Conservation (phyloP, 2,329 filamentous ascomycete genomes). For the Apiospora koreana region DNA sequence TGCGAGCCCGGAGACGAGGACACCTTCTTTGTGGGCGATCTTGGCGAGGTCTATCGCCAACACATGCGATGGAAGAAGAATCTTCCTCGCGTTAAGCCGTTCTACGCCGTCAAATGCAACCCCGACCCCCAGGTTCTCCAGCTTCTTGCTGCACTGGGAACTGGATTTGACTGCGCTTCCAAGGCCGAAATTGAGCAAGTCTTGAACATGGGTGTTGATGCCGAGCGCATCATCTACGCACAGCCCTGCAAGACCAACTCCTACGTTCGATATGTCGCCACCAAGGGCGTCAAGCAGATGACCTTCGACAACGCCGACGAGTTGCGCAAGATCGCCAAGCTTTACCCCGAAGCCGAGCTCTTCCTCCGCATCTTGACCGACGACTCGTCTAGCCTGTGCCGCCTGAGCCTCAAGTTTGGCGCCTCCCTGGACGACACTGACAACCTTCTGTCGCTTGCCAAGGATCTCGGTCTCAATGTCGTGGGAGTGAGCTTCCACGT, state of each 20-base stretch:
- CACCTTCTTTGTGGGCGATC: conserved; percentile 96
- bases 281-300: conserved; percentile 91
- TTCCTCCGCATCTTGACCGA: conserved; percentile 95
- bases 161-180: conserved; percentile 97
- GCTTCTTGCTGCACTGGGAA: conserved; percentile 84
- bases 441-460: conserved; percentile 76
- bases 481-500: conserved; percentile 98
- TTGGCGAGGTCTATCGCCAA: conserved; percentile 98
- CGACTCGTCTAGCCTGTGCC: conserved; percentile 91
- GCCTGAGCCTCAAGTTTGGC: conserved; percentile 95
- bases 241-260: conserved; percentile 99
- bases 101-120: conserved; percentile 99
- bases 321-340: conserved; percentile 94
- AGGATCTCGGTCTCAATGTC: conserved; percentile 82
- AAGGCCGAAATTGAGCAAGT: conserved; percentile 97
- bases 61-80: conserved; percentile 98
- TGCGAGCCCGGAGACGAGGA: conserved; percentile 95
- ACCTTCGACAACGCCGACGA: conserved; percentile 99
- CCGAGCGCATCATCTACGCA: conserved; percentile 94
- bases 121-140: conserved; percentile 86
- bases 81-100: conserved; percentile 87
- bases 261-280: conserved; percentile 87
- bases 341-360: conserved; percentile 86
- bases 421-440: conserved; percentile 82
- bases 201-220: conserved; percentile 77